Conservation (phyloP, 331 rosid genomes). For the Pyracantha coccinea region DNA sequence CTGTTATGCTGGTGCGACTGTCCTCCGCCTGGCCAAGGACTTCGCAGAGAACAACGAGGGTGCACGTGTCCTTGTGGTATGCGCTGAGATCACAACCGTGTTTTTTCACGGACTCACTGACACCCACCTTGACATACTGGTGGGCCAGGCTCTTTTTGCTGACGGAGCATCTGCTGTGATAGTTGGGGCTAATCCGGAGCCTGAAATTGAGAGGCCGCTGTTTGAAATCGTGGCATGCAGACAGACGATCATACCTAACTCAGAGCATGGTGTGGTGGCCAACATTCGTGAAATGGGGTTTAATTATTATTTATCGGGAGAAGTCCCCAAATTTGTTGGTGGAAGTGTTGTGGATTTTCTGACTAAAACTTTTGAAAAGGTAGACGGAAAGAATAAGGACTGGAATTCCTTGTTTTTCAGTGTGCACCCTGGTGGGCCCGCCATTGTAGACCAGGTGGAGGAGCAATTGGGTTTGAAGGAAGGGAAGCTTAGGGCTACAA, state of each 20-base stretch:
- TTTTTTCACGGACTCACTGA: slow-evolving; percentile 21
- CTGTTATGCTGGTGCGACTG: too few relatives aligned
- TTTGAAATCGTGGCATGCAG: neutral
- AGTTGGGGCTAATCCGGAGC: slow-evolving; percentile 24
- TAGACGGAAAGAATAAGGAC: too few relatives aligned
- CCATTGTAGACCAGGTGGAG: too few relatives aligned
- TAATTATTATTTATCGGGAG: neutral
- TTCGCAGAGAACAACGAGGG: too few relatives aligned
- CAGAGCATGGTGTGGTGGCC: slow-evolving; percentile 41
- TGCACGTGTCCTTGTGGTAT: slow-evolving; percentile 7
- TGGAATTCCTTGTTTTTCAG: too few relatives aligned
- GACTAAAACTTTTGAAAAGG: slow-evolving; percentile 7
- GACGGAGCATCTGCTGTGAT: slow-evolving; percentile 12
- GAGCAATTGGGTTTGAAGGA: too few relatives aligned
- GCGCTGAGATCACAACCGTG: slow-evolving; percentile 27
- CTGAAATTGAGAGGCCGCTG: neutral
- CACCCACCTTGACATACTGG: slow-evolving; percentile 13
- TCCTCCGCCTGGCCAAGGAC: too few relatives aligned
- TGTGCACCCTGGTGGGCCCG: too few relatives aligned
- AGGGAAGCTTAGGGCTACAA: too few relatives aligned
- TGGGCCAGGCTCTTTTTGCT: slow-evolving; percentile 17
- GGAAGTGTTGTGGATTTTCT: slow-evolving; percentile 30
- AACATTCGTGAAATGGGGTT: too few relatives aligned
- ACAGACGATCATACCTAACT: slow-evolving; percentile 27
- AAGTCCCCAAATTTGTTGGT: slow-evolving; percentile 24